Evolutionary conservation across 371 early-diverging fungal species (phyloP), one percentile per base, ranked within the genome.

Genomic region (Mucor sp.): DNA sequence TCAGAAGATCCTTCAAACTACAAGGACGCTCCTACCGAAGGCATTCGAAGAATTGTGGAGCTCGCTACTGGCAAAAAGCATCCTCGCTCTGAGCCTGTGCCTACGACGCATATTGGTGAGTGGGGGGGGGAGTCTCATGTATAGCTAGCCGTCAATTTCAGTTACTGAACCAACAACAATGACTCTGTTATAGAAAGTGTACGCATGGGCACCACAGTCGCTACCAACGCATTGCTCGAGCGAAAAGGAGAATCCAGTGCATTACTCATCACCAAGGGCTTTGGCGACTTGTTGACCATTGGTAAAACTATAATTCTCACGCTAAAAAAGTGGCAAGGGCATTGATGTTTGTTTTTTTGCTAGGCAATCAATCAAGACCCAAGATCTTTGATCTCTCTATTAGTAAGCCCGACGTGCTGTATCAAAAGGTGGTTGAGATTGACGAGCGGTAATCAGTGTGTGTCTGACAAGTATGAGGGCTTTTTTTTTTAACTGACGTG

Each of bases 171-270:
- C n/a, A n/a, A n/a, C n/a, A 4, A 30, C 30, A 30, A 6, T 30
- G 30, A 30, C 35, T 33, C 33, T 3, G 14, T 8, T 30, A 6
- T 79, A 89, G 92, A 91, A 59, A 87, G 91, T 50, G 91, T 98
- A 30, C 91, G 97, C 32, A 97, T 97, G 96, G 97, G 97, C 33
- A 97, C 97, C 0, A 99, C 98, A 0, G 98, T 99, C 1, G 99
- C 99, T 0, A 99, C 99, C 12, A 99, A 99, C 68, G 97, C 97
- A 8, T 77, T 95, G 7, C 75, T 95, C 62, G 95, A 95, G 75
- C 81, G 94, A 58, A 93, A 95, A 66, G 99, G 99, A 3, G 96
- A 95, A 77, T 85, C 82, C 23, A 88, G 90, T 74, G 96, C 93
- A 9, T 79, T 97, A 57, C 67, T 99, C 21, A 95, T 94, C 57